phyloP scores from a whole-genome alignment of 2,329 filamentous ascomycete genomes.

The Trichoderma cornu-damae region DNA sequence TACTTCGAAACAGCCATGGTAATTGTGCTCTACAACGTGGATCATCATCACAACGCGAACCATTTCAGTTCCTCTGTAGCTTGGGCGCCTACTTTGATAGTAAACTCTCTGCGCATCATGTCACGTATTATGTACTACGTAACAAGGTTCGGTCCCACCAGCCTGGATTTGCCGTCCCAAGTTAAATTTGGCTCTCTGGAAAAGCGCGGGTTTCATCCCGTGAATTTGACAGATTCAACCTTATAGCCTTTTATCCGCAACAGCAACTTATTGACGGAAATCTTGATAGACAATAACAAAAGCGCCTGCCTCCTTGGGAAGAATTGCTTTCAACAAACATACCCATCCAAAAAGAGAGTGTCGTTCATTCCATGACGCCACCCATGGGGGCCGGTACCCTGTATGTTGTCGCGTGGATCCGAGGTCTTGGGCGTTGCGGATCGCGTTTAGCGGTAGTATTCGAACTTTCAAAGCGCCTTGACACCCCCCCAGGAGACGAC shows the following conservation, averaged over 20 bases:
- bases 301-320: not conserved
- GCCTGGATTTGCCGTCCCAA: not conserved
- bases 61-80: not conserved
- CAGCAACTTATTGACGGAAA: not conserved
- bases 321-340: too few relatives aligned
- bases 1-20: too few relatives aligned
- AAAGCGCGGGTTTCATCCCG: not conserved
- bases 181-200: not conserved
- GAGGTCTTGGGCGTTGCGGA: not conserved
- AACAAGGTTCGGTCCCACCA: constrained; percentile 1
- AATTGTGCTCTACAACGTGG: not conserved
- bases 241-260: constrained; percentile 3
- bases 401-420: constrained; percentile 14
- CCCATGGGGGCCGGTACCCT: not conserved
- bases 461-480: constrained; percentile 3
- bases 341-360: not conserved
- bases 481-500: not conserved
- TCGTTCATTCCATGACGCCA: constrained; percentile 13
- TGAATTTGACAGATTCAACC: not conserved
- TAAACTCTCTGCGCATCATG: not conserved
- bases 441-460: constrained; percentile 5
- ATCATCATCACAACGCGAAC: not conserved
- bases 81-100: not conserved
- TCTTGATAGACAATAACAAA: not conserved
- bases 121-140: too few relatives aligned